Conservation (phyloP, 768 basidiomycete species). For the Suillus hirtellus region DNA sequence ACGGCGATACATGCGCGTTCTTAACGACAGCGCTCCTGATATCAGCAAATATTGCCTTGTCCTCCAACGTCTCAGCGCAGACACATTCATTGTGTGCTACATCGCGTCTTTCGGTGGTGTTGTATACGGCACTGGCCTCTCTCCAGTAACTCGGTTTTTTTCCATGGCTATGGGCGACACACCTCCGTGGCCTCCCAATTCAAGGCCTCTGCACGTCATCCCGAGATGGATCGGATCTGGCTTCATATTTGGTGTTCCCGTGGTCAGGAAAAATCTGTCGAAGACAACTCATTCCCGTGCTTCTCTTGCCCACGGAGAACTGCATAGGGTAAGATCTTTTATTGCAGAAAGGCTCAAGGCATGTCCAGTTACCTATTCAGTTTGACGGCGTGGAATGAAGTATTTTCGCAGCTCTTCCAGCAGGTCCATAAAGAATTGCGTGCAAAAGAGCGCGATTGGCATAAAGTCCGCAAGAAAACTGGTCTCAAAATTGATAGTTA, state of each 20-base stretch:
- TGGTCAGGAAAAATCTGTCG: slow-evolving; percentile 16
- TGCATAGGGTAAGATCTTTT: slow-evolving; percentile 12
- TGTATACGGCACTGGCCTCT: slow-evolving; percentile 23
- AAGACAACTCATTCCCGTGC: slow-evolving; percentile 10
- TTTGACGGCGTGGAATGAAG: slow-evolving; percentile 4
- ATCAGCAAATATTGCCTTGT: slow-evolving; percentile 33
- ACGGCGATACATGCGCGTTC: slow-evolving; percentile 1
- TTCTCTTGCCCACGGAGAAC: slow-evolving; percentile 9
- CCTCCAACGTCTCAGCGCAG: slow-evolving; percentile 29
- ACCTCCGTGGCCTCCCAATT: slow-evolving; percentile 28
- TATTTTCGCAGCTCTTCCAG: neutral
- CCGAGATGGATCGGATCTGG: slow-evolving; percentile 32
- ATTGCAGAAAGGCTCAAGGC: slow-evolving; percentile 2
- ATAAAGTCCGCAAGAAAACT: slow-evolving; percentile 1
- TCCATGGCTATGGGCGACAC: slow-evolving; percentile 36
- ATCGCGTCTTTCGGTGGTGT: slow-evolving; percentile 37
- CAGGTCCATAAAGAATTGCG: neutral
- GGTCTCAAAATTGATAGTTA: neutral
- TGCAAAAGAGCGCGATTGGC: neutral
- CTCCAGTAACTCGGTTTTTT: slow-evolving; percentile 32
- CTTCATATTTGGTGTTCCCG: slow-evolving; percentile 37
- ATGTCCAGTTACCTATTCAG: neutral
- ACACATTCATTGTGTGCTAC: slow-evolving; percentile 37
- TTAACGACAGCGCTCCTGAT: neutral
- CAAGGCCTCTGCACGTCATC: slow-evolving; percentile 29